Evolutionary conservation across 2,329 filamentous ascomycete genomes (phyloP).

Genomic region (Fusarium incarnatum): DNA sequence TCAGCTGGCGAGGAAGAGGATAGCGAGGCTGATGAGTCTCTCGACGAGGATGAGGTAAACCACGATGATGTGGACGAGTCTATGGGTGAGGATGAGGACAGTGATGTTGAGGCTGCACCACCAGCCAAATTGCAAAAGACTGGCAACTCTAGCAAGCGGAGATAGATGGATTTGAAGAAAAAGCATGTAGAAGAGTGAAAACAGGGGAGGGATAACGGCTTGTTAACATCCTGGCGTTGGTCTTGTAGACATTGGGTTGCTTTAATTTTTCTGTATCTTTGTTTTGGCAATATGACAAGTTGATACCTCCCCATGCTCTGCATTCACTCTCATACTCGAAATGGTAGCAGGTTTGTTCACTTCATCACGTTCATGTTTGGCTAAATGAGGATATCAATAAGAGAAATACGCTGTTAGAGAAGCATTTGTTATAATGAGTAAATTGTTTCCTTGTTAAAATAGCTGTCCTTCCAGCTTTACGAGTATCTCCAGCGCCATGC

Average conservation of each 20-base stretch:
- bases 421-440: constrained; percentile 25
- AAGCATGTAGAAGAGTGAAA: constrained; percentile 27
- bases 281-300: constrained; percentile 46
- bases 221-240: constrained; percentile 45
- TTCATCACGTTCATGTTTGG: constrained; percentile 9
- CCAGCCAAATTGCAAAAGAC: constrained; percentile 57
- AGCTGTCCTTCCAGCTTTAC: constrained; percentile 27
- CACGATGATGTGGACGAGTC: constrained; percentile 69
- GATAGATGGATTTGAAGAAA: constrained; percentile 25
- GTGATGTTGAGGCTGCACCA: constrained; percentile 61
- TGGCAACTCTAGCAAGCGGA: constrained; percentile 38
- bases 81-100: constrained; percentile 66
- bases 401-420: background rate
- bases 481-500: constrained; percentile 43
- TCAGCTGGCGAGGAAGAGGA: constrained; percentile 57
- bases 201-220: constrained; percentile 22
- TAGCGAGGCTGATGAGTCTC: constrained; percentile 59
- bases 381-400: constrained; percentile 10
- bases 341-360: constrained; percentile 12
- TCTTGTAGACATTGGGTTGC: constrained; percentile 44
- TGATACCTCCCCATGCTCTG: constrained; percentile 42
- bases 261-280: constrained; percentile 44
- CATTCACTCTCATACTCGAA: background rate
- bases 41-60: constrained; percentile 70
- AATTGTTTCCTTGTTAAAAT: constrained; percentile 17